These are phyloP conservation scores for Ceratocystis papillata DNA, from an alignment of 2,329 filamentous ascomycete species.

Conservation along the genomic window DNA sequence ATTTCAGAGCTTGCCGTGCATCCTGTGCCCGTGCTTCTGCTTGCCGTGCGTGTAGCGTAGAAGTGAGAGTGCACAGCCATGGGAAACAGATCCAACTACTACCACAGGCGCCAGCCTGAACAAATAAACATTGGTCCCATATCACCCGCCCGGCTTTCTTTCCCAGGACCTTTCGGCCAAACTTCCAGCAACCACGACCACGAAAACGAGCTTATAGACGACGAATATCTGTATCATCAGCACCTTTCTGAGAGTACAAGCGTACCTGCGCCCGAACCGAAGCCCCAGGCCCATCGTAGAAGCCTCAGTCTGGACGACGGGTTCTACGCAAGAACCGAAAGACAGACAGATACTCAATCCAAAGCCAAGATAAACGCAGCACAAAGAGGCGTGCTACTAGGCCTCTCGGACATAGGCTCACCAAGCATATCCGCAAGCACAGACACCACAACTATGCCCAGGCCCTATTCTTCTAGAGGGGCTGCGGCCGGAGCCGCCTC, in stretches of 20 bases:
- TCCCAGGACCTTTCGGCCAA: neutral
- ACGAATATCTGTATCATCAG: neutral
- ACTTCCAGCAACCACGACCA: neutral
- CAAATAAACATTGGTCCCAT: constrained; percentile 14
- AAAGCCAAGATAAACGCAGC: neutral
- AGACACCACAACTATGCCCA: neutral
- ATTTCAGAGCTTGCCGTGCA: constrained; percentile 6
- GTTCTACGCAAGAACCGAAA: neutral
- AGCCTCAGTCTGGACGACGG: neutral
- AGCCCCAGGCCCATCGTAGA: neutral
- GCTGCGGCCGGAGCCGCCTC: neutral
- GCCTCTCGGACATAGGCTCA: too few relatives aligned
- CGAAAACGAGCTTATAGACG: neutral
- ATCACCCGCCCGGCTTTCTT: constrained; percentile 5
- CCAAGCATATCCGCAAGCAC: neutral
- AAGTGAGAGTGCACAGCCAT: neutral
- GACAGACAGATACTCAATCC: neutral
- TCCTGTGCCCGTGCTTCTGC: neutral
- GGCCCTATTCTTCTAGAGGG: constrained; percentile 4
- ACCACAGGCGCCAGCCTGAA: constrained; percentile 12
- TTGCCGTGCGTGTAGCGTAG: neutral
- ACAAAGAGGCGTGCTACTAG: neutral
- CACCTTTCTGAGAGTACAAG: neutral
- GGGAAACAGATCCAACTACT: constrained; percentile 2
- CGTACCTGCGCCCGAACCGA: neutral